Evolutionary conservation across 768 basidiomycete species (phyloP).

Genomic region (Phaffia australis): DNA sequence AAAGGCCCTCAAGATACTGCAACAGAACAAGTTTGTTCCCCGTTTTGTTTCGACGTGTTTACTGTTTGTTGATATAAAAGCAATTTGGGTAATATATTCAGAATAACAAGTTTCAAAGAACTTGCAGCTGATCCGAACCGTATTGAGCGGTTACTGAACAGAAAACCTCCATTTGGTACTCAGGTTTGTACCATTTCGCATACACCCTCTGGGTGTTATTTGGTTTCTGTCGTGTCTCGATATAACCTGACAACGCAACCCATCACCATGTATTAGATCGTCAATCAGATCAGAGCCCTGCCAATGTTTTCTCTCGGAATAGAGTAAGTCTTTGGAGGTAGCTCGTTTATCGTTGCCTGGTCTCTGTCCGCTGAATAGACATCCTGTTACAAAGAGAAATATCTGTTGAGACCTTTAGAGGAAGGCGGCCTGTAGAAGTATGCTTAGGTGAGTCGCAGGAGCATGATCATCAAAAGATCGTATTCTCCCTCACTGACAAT

Average conservation of each 20-base stretch:
- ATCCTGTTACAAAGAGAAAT: neutral
- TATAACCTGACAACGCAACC: neutral
- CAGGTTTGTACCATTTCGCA: slow-evolving; percentile 5
- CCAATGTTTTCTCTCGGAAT: slow-evolving; percentile 18
- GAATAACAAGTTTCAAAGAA: slow-evolving; percentile 19
- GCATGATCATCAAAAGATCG: neutral
- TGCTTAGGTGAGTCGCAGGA: neutral
- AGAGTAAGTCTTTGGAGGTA: slow-evolving; percentile 1
- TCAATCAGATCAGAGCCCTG: slow-evolving; percentile 20
- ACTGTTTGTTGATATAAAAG: neutral
- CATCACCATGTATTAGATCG: neutral
- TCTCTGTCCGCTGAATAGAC: neutral
- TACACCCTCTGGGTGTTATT: no score
- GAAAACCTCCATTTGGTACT: slow-evolving; percentile 21
- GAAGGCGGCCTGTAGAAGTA: neutral
- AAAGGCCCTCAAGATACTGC: slow-evolving; percentile 19
- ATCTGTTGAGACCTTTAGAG: neutral
- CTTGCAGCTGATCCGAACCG: slow-evolving; percentile 13
- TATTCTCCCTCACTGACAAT: neutral
- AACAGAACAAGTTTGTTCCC: neutral
- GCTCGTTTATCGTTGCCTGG: neutral
- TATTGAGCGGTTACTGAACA: slow-evolving; percentile 20
- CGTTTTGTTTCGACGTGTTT: no score
- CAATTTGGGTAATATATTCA: slow-evolving; percentile 2
- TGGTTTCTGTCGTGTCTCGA: neutral